Evolutionary conservation across 2,329 filamentous ascomycete species (phyloP).

Genomic region (Aspergillus hortae): DNA sequence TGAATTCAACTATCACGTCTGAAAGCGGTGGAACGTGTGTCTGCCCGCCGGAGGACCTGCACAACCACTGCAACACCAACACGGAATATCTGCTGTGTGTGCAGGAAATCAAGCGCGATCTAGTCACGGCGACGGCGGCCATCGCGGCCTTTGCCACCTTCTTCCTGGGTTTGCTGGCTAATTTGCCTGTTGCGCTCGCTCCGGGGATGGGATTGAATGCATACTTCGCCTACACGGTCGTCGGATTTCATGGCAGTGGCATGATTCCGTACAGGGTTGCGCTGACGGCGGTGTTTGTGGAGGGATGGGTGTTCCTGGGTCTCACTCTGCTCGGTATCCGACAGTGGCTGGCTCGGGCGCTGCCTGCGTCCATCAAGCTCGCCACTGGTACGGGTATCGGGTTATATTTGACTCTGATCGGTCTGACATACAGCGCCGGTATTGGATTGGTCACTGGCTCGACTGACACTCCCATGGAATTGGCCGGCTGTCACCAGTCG

Average conservation of each 20-base stretch:
- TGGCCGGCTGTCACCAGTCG: conserved; percentile 68
- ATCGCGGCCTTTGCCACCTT: conserved; percentile 77
- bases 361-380: conserved; percentile 80
- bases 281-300: conserved; percentile 81
- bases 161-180: conserved; percentile 78
- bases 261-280: conserved; percentile 71
- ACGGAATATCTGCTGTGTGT: conserved; percentile 44
- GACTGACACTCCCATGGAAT: conserved; percentile 64
- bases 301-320: conserved; percentile 79
- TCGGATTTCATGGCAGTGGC: conserved; percentile 72
- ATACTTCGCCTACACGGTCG: conserved; percentile 79
- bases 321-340: conserved; percentile 77
- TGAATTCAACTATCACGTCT: conserved; percentile 67
- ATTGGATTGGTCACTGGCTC: conserved; percentile 74
- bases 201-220: conserved; percentile 82
- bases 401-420: conserved; percentile 66
- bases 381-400: conserved; percentile 84
- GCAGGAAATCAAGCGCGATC: conserved; percentile 65
- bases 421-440: conserved; percentile 72
- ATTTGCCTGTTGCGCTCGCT: conserved; percentile 70
- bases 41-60: conserved; percentile 53
- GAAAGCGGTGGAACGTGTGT: conserved; percentile 73
- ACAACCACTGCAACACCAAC: conserved; percentile 47
- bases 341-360: conserved; percentile 81
- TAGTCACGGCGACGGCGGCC: conserved; percentile 80